phyloP scores from a whole-genome alignment of 345 rosid genomes.

The Sapria himalayana region DNA sequence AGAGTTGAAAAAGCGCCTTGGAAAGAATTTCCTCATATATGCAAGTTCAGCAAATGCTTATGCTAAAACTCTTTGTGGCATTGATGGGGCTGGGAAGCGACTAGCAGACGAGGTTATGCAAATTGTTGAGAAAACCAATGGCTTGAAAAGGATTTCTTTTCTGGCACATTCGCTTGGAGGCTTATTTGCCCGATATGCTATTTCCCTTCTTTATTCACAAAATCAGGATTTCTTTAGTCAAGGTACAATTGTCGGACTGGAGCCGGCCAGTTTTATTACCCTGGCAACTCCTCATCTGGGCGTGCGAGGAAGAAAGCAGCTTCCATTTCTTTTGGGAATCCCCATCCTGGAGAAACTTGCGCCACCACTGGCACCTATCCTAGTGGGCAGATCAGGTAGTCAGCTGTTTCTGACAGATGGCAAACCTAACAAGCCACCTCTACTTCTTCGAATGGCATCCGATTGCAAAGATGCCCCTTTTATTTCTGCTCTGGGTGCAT shows the following conservation, averaged over 20 bases:
- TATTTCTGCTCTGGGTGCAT: constrained; percentile 72
- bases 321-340: constrained; percentile 82
- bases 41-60: constrained; percentile 76
- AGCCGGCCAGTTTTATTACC: constrained; percentile 79
- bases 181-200: constrained; percentile 82
- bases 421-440: constrained; percentile 62
- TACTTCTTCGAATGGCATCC: constrained; percentile 79
- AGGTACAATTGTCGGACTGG: constrained; percentile 72
- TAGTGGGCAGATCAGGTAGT: constrained; percentile 69
- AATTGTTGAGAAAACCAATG: constrained; percentile 48
- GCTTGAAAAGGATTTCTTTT: constrained; percentile 71
- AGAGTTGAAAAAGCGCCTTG: constrained; percentile 79
- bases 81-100: constrained; percentile 89
- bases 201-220: constrained; percentile 47
- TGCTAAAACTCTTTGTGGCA: constrained; percentile 67
- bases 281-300: constrained; percentile 99
- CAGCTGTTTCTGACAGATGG: constrained; percentile 83
- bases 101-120: constrained; percentile 68
- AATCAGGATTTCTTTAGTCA: constrained; percentile 9
- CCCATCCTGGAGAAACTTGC: constrained; percentile 73
- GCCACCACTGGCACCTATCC: constrained; percentile 56
- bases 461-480: constrained; percentile 33
- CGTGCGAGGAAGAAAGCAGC: constrained; percentile 94
- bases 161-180: constrained; percentile 98
- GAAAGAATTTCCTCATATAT: constrained; percentile 62